Percentiles rank a stretch among this genome's conserved stretches.
Conservation (phyloP, 768 basidiomycete genomes). For the Arthromyces matolae region DNA sequence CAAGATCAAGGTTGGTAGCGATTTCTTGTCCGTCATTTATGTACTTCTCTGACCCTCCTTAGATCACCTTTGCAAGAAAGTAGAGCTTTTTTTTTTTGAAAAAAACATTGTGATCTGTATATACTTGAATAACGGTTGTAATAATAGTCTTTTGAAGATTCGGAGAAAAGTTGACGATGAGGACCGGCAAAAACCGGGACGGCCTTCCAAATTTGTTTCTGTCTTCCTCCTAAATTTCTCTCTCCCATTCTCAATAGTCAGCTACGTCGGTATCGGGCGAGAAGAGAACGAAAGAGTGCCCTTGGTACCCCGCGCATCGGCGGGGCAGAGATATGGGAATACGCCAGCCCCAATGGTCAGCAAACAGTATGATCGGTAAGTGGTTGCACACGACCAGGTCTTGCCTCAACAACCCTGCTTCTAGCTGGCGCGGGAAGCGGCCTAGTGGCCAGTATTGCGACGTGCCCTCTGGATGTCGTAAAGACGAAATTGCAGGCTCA, state of each 20-base stretch:
- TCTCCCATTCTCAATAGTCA: not conserved
- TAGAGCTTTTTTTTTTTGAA: constrained; percentile 28
- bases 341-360: constrained; percentile 59
- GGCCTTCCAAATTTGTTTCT: constrained; percentile 6
- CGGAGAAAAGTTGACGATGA: not conserved
- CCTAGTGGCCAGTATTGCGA: constrained; percentile 86
- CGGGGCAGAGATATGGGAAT: constrained; percentile 68
- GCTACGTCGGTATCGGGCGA: constrained; percentile 12
- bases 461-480: constrained; percentile 96
- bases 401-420: constrained; percentile 4
- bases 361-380: constrained; percentile 81
- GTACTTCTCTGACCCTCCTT: constrained; percentile 3
- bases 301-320: constrained; percentile 47
- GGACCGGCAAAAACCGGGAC: constrained; percentile 16
- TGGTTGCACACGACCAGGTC: constrained; percentile 10
- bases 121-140: too few species aligned
- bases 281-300: constrained; percentile 13
- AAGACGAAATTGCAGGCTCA: constrained; percentile 99
- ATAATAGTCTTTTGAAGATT: too few species aligned
- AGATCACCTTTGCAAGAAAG: constrained; percentile 78
- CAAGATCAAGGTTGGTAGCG: constrained; percentile 83
- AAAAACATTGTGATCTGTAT: too few species aligned
- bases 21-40: not conserved
- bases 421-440: constrained; percentile 94
- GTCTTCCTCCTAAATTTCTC: not conserved